phyloP scores from a whole-genome alignment of 108 stramenopile genomes.

The Seminavis robusta region DNA sequence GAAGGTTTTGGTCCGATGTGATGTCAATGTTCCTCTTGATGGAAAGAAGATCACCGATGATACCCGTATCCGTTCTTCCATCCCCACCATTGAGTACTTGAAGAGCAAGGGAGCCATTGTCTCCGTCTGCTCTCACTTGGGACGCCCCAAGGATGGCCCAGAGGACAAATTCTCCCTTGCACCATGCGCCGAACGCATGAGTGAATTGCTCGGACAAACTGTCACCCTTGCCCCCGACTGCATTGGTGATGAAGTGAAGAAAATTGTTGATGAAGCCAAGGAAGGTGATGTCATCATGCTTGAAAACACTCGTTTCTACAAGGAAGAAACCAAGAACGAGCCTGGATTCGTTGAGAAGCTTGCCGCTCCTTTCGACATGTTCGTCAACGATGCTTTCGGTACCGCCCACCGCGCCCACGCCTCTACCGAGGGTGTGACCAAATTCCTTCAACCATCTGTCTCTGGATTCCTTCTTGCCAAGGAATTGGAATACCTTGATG shows the following conservation, averaged over 20 bases:
- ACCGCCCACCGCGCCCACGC: constrained; percentile 99
- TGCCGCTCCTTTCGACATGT: constrained; percentile 89
- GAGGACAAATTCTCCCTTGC: constrained; percentile 98
- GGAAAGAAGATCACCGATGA: constrained; percentile 98
- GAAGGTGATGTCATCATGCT: constrained; percentile 97
- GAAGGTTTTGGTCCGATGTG: constrained; percentile 96
- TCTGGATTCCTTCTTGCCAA: constrained; percentile 95
- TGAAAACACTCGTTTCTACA: constrained; percentile 99
- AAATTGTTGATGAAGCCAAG: constrained; percentile 68
- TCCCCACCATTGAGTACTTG: constrained; percentile 98
- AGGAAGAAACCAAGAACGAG: constrained; percentile 95
- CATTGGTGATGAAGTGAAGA: constrained; percentile 93
- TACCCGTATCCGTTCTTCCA: constrained; percentile 97
- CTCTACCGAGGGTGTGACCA: constrained; percentile 99
- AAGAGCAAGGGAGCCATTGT: constrained; percentile 96
- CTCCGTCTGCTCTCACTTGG: constrained; percentile 98
- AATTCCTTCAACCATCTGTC: constrained; percentile 86
- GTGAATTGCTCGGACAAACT: constrained; percentile 89
- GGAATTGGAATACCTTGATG: constrained; percentile 99
- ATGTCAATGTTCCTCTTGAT: constrained; percentile 97
- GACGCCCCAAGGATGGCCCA: constrained; percentile 95
- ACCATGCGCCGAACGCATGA: constrained; percentile 94
- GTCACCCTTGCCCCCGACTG: constrained; percentile 95
- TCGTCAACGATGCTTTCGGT: constrained; percentile 99
- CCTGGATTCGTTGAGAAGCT: constrained; percentile 89